phyloP scores from a whole-genome alignment of 108 stramenopile genomes.

The Nannochloropsis oceanica region DNA sequence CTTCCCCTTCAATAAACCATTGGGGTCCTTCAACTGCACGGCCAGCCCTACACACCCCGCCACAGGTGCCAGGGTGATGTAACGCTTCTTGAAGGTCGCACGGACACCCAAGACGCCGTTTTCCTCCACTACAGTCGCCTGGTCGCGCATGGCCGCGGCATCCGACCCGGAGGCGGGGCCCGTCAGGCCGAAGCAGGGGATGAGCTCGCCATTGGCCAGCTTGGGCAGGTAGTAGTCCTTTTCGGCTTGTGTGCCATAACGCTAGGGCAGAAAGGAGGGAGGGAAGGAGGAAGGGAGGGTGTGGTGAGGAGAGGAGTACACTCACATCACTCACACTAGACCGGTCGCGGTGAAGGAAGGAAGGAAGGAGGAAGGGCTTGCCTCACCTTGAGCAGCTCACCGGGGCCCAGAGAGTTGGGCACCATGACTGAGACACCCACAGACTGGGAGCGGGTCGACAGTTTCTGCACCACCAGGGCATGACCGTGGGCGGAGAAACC shows the following conservation, averaged over 20 bases:
- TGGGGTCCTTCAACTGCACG: constrained; percentile 77
- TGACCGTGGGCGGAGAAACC: constrained; percentile 87
- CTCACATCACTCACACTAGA: background rate
- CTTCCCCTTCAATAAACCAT: constrained; percentile 67
- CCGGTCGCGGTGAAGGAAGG: background rate
- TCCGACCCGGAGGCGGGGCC: constrained; percentile 85
- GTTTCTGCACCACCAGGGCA: constrained; percentile 68
- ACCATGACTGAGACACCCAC: constrained; percentile 72
- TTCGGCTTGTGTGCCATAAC: constrained; percentile 76
- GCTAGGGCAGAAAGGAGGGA: background rate
- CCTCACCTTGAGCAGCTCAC: constrained; percentile 67
- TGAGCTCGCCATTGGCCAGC: constrained; percentile 81
- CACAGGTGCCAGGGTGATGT: constrained; percentile 94
- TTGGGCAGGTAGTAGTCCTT: constrained; percentile 84
- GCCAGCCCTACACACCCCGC: constrained; percentile 91
- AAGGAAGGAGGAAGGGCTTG: background rate
- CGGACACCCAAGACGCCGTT: constrained; percentile 82
- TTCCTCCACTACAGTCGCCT: constrained; percentile 68
- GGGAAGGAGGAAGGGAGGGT: background rate
- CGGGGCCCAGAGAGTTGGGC: constrained; percentile 91
- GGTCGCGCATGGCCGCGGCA: constrained; percentile 78
- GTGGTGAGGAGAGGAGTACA: background rate
- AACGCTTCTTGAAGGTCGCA: constrained; percentile 91
- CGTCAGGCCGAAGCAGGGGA: constrained; percentile 96
- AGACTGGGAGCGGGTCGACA: constrained; percentile 44